Evolutionary conservation across 2,329 filamentous ascomycete species (phyloP), one percentile per base, ranked within the genome.

Genomic region (Fusarium algeriense): DNA sequence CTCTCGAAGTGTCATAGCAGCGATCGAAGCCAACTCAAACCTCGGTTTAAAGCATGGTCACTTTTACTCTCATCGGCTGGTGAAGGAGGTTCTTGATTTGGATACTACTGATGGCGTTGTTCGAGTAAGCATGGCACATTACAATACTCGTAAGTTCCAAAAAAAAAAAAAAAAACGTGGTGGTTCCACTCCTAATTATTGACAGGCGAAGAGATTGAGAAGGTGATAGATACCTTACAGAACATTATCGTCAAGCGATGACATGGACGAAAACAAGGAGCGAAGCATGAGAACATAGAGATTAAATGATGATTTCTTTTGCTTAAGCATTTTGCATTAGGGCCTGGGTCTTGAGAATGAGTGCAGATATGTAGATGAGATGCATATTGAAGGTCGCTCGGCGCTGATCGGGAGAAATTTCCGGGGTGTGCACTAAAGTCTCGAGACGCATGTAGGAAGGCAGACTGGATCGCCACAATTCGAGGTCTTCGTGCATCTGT

Each of bases 41-140:
- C 89, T 88, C 78, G 91, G 89, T 0, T 88, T 92, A 65, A 82
- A 91, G 50, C 92, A 87, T 85, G 92, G 92, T 0, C 84, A 87
- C 46, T 93, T 93, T 73, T 93, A 93, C 78, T 90, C 88, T 15
- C 87, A 91, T 73, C 82, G 91, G 19, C 76, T 93, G 69, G 83
- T 88, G 15, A 82, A 87, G 63, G 87, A 91, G 4, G 81, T 92
- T 0, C 76, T 93, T 40, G 84, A 84, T 0, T 79, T 92, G 53
- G 85, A 83, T 1, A 83, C 86, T 12, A 86, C 60, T 3, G 77
- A 92, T 71, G 92, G 90, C 0, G 87, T 93, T 12, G 85, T 92
- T 7, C 85, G 92, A 69, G 89, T 93, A n/a, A 92, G 90, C 73
- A 84, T 93, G 83, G 86, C 91, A 59, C 91, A 93, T 79, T 93